Evolutionary conservation across 345 rosid species (phyloP).

Genomic region (Salix arbutifolia): DNA sequence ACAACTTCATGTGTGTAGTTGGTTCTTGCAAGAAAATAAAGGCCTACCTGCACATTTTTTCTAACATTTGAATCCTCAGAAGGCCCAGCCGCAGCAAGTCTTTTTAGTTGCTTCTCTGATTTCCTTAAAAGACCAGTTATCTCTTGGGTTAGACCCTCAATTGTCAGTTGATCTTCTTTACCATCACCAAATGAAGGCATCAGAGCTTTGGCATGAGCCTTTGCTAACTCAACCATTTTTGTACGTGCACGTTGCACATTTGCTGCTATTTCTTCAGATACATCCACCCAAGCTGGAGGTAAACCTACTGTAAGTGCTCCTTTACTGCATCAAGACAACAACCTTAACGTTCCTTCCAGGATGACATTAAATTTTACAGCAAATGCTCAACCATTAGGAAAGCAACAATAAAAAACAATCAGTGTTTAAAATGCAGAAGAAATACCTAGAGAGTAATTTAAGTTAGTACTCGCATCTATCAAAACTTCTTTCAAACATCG

Average conservation of each 20-base stretch:
- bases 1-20: not conserved
- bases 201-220: conserved; percentile 89
- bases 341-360: conserved; percentile 1
- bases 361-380: not conserved
- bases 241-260: conserved; percentile 67
- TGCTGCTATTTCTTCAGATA: conserved; percentile 82
- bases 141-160: conserved; percentile 85
- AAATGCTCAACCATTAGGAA: not conserved
- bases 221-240: conserved; percentile 77
- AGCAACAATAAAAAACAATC: not conserved
- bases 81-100: conserved; percentile 65
- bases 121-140: conserved; percentile 65
- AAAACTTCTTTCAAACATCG: not conserved
- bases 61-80: conserved; percentile 92
- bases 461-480: not conserved
- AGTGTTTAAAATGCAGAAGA: conserved; percentile 7
- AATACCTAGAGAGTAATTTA: not conserved
- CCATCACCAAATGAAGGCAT: conserved; percentile 99
- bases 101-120: conserved; percentile 77
- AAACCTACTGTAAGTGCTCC: conserved; percentile 73
- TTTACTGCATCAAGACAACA: conserved; percentile 49
- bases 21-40: not conserved
- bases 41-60: conserved; percentile 85
- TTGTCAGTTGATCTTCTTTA: conserved; percentile 82
- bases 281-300: conserved; percentile 97